phyloP scores from a whole-genome alignment of 2,329 filamentous ascomycete genomes.

The Aspergillus carbonarius region DNA sequence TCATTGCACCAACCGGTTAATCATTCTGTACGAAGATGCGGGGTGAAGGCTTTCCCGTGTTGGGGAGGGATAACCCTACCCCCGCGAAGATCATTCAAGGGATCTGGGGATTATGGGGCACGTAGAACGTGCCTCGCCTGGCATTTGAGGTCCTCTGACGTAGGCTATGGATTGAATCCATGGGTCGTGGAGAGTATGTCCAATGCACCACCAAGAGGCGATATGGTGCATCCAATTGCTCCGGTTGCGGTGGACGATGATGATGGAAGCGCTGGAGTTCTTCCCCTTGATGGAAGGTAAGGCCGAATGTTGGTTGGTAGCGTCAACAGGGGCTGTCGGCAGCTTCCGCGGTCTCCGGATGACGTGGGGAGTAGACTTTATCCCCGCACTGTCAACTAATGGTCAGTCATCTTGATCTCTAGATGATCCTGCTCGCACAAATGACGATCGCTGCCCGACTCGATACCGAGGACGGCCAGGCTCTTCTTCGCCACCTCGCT shows the following conservation, averaged over 20 bases:
- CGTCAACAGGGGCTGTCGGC: not conserved
- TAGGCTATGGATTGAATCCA: not conserved
- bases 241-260: not conserved
- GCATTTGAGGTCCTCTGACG: not conserved
- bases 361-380: not conserved
- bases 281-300: not conserved
- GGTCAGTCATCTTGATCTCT: no score
- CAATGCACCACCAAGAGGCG: not conserved
- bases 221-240: not conserved
- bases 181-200: not conserved
- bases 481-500: no score
- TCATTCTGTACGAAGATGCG: not conserved
- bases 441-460: no score
- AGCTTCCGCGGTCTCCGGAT: not conserved
- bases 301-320: not conserved
- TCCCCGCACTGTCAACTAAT: not conserved
- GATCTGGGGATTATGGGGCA: not conserved
- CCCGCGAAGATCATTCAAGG: not conserved
- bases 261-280: not conserved
- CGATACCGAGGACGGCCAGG: no score
- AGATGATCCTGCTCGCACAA: no score
- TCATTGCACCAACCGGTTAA: not conserved
- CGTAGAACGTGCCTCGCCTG: not conserved
- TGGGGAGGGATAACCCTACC: not conserved
- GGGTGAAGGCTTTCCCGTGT: not conserved